Conservation (phyloP, 1,284 basidiomycete species). For the Puccinia sorghi region DNA sequence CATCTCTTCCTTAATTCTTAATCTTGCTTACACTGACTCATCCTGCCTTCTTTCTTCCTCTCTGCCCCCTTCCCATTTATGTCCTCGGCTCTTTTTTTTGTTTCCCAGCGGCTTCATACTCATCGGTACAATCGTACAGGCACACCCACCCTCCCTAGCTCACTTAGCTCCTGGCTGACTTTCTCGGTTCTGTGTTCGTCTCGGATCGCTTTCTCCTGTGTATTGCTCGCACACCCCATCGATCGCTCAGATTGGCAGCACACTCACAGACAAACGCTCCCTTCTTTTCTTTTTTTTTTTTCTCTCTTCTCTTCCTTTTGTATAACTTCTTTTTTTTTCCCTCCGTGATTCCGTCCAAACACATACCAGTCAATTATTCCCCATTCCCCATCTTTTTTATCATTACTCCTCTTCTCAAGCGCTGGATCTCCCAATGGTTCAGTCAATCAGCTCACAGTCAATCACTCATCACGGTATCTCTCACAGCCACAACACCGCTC, state of each 20-base stretch:
- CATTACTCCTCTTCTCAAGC: neutral
- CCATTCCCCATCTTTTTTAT: neutral
- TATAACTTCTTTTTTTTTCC: no score
- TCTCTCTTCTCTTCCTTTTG: neutral
- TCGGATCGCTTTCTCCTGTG: neutral
- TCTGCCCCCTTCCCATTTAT: neutral
- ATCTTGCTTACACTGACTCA: neutral
- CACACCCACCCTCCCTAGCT: neutral
- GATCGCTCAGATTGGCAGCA: neutral
- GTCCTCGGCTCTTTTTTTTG: no score
- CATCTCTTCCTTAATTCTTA: neutral
- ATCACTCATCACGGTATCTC: slow-evolving; percentile 1
- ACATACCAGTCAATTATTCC: no score
- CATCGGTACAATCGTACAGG: neutral
- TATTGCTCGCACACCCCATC: slow-evolving; percentile 8
- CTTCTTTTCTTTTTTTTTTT: slow-evolving; percentile 1
- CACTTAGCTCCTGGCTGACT: neutral
- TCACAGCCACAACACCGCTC: slow-evolving; percentile 9
- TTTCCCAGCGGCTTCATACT: neutral
- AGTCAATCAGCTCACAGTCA: neutral
- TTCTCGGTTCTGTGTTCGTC: slow-evolving; percentile 17
- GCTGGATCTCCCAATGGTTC: neutral
- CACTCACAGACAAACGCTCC: neutral
- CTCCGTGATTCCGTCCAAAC: neutral
- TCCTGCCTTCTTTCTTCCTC: neutral